phyloP scores from a whole-genome alignment of 768 basidiomycete species.

The Kwoniella mangroviensis region DNA sequence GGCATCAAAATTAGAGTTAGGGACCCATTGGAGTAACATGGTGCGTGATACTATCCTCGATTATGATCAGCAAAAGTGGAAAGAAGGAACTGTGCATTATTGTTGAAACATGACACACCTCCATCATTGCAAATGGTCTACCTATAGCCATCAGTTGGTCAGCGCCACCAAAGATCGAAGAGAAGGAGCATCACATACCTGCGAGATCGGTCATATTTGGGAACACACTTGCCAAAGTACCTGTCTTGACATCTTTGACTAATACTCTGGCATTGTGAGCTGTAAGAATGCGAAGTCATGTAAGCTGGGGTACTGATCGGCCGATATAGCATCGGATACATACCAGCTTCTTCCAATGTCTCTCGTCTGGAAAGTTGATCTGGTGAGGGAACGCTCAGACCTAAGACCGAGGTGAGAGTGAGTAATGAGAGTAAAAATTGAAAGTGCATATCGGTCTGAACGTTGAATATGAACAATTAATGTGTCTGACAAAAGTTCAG shows the following conservation, averaged over 20 bases:
- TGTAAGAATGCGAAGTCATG: neutral
- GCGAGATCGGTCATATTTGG: constrained; percentile 32
- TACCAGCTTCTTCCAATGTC: constrained; percentile 25
- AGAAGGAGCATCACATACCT: constrained; percentile 25
- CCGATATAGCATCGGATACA: neutral
- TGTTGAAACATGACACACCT: constrained; percentile 30
- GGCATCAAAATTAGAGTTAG: constrained; percentile 53
- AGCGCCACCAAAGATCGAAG: no score
- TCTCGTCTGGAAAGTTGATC: constrained; percentile 2
- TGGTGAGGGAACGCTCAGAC: neutral
- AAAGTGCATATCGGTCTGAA: neutral
- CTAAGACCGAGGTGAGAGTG: neutral
- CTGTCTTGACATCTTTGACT: constrained; percentile 27
- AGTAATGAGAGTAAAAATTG: neutral
- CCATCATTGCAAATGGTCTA: constrained; percentile 53
- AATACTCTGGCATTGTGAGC: constrained; percentile 16
- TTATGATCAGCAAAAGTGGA: neutral
- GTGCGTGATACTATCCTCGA: constrained; percentile 51
- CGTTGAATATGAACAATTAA: neutral
- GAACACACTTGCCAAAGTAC: constrained; percentile 53
- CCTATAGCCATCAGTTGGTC: constrained; percentile 27
- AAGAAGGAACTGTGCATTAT: neutral
- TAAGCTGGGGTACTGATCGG: constrained; percentile 2
- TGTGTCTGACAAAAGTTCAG: no score
- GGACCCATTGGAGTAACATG: constrained; percentile 49